Evolutionary conservation across 805 yeast genomes (phyloP).

Genomic region (Jamesozyma lodderae): DNA sequence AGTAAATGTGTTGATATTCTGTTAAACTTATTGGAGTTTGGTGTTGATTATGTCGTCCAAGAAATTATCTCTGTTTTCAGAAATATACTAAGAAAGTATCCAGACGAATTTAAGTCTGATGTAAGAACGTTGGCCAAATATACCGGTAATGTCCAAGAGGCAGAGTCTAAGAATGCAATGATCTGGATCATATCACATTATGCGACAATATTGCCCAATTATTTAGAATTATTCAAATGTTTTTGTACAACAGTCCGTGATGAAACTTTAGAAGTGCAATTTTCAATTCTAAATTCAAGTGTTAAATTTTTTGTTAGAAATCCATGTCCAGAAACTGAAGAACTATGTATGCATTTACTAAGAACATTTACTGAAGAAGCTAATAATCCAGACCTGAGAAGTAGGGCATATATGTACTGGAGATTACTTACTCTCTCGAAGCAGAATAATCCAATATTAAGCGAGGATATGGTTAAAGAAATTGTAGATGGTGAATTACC

Average conservation of each 20-base stretch:
- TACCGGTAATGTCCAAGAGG: conserved; percentile 52
- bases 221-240: conserved; percentile 23
- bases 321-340: conserved; percentile 45
- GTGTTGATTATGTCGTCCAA: conserved; percentile 66
- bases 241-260: conserved; percentile 39
- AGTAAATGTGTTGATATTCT: conserved; percentile 55
- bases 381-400: conserved; percentile 79
- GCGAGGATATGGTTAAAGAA: conserved; percentile 35
- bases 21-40: conserved; percentile 49
- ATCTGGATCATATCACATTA: conserved; percentile 81
- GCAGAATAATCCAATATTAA: conserved; percentile 29
- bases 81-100: conserved; percentile 70
- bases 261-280: conserved; percentile 68
- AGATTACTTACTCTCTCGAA: conserved; percentile 46
- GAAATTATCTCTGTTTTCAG: conserved; percentile 71
- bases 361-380: conserved; percentile 64
- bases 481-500: conserved; percentile 60
- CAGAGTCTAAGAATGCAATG: conserved; percentile 69
- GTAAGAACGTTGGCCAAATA: conserved; percentile 36
- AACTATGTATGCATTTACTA: conserved; percentile 48
- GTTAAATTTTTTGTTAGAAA: conserved; percentile 56
- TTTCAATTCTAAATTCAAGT: conserved; percentile 61
- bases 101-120: conserved; percentile 42
- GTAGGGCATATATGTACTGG: conserved; percentile 82
- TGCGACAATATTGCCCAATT: conserved; percentile 36